Conservation (phyloP, 1,284 basidiomycete genomes). For the Amylostereum chailletii region DNA sequence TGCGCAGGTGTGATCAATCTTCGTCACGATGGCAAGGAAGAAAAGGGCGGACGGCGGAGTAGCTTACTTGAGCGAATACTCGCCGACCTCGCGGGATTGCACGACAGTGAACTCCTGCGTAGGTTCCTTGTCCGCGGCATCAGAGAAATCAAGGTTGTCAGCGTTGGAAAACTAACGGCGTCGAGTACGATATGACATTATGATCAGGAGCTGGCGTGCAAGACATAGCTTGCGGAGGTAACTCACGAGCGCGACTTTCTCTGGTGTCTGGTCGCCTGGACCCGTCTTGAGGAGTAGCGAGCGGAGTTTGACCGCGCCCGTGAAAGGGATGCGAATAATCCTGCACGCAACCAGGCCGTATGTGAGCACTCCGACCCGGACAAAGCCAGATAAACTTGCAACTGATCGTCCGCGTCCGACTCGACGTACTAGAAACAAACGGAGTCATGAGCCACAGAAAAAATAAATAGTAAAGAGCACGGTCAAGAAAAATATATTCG, state of each 20-base stretch:
- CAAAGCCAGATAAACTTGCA: conserved; percentile 35
- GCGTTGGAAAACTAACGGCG: conserved; percentile 58
- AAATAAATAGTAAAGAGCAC: no score
- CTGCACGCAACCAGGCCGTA: conserved; percentile 23
- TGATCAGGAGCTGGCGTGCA: not conserved
- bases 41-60: conserved; percentile 1
- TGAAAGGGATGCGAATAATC: conserved; percentile 75
- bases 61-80: conserved; percentile 62
- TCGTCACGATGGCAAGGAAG: not conserved
- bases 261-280: conserved; percentile 62
- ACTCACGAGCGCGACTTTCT: conserved; percentile 55
- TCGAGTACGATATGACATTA: not conserved
- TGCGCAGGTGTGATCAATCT: conserved; percentile 18
- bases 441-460: not conserved
- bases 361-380: conserved; percentile 4
- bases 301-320: conserved; percentile 68
- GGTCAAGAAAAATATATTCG: conserved; percentile 7
- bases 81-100: conserved; percentile 62
- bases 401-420: conserved; percentile 77
- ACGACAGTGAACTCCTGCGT: conserved; percentile 64
- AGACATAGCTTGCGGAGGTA: not conserved
- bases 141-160: conserved; percentile 66
- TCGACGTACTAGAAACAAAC: conserved; percentile 48
- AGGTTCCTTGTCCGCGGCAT: conserved; percentile 49
- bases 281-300: conserved; percentile 69